Conservation (phyloP, 345 rosid genomes). For the Moringa oleifera region DNA sequence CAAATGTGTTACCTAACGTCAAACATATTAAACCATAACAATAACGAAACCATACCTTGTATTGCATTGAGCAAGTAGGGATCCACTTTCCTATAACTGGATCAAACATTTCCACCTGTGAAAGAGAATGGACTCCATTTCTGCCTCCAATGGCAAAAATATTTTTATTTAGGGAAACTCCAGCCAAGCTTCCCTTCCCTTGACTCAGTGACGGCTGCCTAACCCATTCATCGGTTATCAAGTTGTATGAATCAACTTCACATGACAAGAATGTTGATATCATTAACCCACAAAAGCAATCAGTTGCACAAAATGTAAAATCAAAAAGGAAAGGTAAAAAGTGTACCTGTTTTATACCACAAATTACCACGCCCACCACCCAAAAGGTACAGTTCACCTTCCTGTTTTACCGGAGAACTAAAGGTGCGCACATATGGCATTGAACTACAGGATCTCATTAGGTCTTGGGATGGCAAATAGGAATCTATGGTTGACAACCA, state of each 20-base stretch:
- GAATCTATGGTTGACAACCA: conserved; percentile 27
- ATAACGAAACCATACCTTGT: conserved; percentile 35
- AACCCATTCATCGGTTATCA: conserved; percentile 21
- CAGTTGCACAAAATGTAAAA: conserved; percentile 4
- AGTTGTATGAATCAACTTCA: conserved; percentile 33
- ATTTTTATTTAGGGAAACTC: conserved; percentile 23
- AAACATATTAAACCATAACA: background rate
- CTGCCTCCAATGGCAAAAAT: conserved; percentile 37
- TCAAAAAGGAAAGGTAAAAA: background rate
- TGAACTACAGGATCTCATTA: conserved; percentile 17
- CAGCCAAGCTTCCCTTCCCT: conserved; percentile 26
- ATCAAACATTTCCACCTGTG: conserved; percentile 42
- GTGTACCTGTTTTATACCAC: conserved; percentile 33
- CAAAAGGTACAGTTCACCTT: conserved; percentile 23
- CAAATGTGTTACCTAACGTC: too few relatives aligned
- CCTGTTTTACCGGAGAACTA: conserved; percentile 23
- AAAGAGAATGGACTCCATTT: conserved; percentile 16
- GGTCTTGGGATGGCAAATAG: conserved; percentile 25
- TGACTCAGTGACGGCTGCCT: conserved; percentile 25
- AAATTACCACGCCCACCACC: conserved; percentile 31
- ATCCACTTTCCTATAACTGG: conserved; percentile 32
- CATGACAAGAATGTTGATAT: background rate
- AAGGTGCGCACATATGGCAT: conserved; percentile 23
- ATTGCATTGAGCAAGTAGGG: conserved; percentile 21
- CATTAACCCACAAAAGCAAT: background rate